phyloP scores from a whole-genome alignment of 495 filamentous ascomycete species.

The Podospora pseudoanserina region DNA sequence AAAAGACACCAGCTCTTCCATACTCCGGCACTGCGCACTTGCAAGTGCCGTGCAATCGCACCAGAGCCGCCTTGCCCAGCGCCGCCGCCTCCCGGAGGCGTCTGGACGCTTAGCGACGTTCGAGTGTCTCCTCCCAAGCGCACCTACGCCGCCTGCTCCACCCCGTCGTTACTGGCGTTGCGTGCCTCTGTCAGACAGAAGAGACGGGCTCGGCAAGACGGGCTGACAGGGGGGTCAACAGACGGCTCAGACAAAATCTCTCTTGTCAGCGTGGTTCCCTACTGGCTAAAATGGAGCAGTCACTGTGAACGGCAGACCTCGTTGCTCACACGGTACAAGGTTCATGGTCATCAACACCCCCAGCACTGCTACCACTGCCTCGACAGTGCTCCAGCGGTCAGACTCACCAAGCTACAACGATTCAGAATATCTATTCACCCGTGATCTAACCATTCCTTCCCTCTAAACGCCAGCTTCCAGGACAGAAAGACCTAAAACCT shows the following conservation, averaged over 20 bases:
- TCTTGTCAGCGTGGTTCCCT: conserved; percentile 3
- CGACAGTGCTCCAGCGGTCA: neutral
- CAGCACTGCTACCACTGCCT: neutral
- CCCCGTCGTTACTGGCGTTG: conserved; percentile 12
- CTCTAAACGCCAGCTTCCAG: neutral
- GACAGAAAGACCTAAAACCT: neutral
- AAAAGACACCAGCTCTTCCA: conserved; percentile 19
- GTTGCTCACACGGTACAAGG: neutral
- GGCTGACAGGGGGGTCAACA: neutral
- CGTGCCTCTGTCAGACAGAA: conserved; percentile 12
- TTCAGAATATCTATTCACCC: neutral
- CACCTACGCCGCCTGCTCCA: conserved; percentile 17
- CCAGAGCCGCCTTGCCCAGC: conserved; percentile 10
- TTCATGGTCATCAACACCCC: neutral
- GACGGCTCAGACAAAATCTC: neutral
- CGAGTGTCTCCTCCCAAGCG: conserved; percentile 8
- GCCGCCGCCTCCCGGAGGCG: conserved; percentile 17
- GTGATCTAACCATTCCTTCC: neutral
- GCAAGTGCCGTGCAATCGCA: conserved; percentile 28
- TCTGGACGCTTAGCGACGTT: conserved; percentile 9
- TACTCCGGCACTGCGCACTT: conserved; percentile 24
- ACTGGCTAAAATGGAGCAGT: conserved; percentile 20
- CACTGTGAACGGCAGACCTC: conserved; percentile 3
- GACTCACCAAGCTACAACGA: neutral
- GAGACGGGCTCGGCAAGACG: conserved; percentile 12